Evolutionary conservation across 2,329 filamentous ascomycete species (phyloP).

Genomic region (Sarocladium oryzae): DNA sequence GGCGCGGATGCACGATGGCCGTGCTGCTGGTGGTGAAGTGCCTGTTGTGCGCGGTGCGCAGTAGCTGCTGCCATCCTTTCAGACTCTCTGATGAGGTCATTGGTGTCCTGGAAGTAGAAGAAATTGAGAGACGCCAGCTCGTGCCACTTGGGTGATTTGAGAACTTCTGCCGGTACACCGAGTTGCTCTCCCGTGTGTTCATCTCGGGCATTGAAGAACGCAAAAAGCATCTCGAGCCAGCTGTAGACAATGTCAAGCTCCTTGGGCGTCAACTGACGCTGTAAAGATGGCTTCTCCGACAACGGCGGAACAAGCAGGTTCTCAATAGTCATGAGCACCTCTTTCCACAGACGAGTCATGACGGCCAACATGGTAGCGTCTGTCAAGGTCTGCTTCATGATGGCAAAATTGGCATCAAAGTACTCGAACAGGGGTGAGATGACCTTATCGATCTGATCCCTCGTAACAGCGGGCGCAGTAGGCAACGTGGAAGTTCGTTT

Average conservation of each 20-base stretch:
- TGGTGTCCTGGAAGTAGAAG: constrained; percentile 93
- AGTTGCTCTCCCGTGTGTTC: constrained; percentile 74
- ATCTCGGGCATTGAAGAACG: constrained; percentile 91
- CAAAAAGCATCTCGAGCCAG: constrained; percentile 85
- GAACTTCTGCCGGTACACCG: constrained; percentile 81
- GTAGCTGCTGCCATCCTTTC: constrained; percentile 92
- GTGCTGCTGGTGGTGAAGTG: constrained; percentile 45
- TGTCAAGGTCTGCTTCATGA: constrained; percentile 96
- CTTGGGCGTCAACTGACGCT: constrained; percentile 75
- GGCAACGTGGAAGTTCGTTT: constrained; percentile 50
- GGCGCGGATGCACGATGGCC: constrained; percentile 64
- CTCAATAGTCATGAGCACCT: constrained; percentile 89
- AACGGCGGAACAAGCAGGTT: constrained; percentile 83
- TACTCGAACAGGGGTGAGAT: constrained; percentile 83
- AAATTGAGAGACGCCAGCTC: constrained; percentile 95
- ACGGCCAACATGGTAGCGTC: constrained; percentile 96
- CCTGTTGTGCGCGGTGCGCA: constrained; percentile 65
- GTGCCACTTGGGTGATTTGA: constrained; percentile 97
- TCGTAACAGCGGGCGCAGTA: constrained; percentile 44
- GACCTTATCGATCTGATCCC: constrained; percentile 70
- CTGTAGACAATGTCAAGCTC: constrained; percentile 93
- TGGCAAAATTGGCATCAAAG: constrained; percentile 97
- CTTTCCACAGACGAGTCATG: constrained; percentile 97
- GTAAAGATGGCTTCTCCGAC: constrained; percentile 86
- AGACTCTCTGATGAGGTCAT: constrained; percentile 87